These are phyloP conservation scores for Xylaria telfairii DNA, from an alignment of 495 filamentous ascomycete species.

Conservation along the genomic window DNA sequence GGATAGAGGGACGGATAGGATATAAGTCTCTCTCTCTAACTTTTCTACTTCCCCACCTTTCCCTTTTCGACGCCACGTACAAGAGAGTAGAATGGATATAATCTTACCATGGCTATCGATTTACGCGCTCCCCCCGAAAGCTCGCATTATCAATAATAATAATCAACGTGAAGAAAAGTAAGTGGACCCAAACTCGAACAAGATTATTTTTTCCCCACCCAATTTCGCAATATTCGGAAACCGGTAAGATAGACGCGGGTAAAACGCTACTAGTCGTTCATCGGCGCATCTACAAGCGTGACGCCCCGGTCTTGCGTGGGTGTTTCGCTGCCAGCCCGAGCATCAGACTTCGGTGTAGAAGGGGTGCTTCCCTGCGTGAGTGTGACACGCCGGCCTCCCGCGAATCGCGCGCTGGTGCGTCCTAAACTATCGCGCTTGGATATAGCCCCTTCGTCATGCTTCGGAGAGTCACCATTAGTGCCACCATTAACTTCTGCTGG, in stretches of 20 bases:
- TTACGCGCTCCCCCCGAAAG: neutral
- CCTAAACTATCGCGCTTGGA: constrained; percentile 61
- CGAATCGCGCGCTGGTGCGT: constrained; percentile 52
- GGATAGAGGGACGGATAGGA: neutral
- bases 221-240: neutral
- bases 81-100: neutral
- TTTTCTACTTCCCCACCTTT: neutral
- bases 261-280: constrained; percentile 70
- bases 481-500: constrained; percentile 49
- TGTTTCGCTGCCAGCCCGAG: constrained; percentile 29
- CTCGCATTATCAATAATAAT: constrained; percentile 23
- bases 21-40: neutral
- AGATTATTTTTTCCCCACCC: neutral
- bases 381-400: constrained; percentile 47
- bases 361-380: constrained; percentile 34
- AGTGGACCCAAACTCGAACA: neutral
- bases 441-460: constrained; percentile 44
- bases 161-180: neutral
- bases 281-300: constrained; percentile 80
- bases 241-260: neutral
- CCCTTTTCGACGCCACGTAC: constrained; percentile 15
- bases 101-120: constrained; percentile 5
- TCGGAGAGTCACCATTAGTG: constrained; percentile 50
- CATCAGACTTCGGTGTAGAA: constrained; percentile 34
- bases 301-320: constrained; percentile 62